Percentiles rank a stretch among this genome's conserved stretches.
Conservation (phyloP, 495 filamentous ascomycete species). For the Penicillium bialowiezense region DNA sequence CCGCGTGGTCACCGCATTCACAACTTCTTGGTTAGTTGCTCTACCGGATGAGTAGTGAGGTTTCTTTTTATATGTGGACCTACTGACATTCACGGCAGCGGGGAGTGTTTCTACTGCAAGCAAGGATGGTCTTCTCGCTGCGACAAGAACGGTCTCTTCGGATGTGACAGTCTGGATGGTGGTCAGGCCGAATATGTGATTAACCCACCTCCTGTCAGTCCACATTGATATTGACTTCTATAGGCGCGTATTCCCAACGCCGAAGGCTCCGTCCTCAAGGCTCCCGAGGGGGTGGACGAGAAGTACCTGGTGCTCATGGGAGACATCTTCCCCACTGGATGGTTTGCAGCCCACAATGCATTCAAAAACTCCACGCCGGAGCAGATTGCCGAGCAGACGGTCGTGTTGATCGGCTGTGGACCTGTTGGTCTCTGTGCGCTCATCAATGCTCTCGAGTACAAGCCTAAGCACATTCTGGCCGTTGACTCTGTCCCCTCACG, state of each 20-base stretch:
- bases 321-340: slow-evolving; percentile 73
- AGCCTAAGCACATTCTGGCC: slow-evolving; percentile 78
- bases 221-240: neutral
- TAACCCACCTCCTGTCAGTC: neutral
- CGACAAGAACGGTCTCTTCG: slow-evolving; percentile 70
- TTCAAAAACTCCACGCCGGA: slow-evolving; percentile 63
- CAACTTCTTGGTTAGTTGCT: slow-evolving; percentile 70
- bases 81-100: too few relatives aligned
- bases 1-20: slow-evolving; percentile 79
- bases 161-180: slow-evolving; percentile 71
- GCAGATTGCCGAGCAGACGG: slow-evolving; percentile 65
- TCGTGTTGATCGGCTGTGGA: slow-evolving; percentile 85
- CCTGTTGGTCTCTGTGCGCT: slow-evolving; percentile 87
- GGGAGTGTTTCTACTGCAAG: slow-evolving; percentile 87
- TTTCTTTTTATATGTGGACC: too few relatives aligned
- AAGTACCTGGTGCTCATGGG: slow-evolving; percentile 71
- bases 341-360: slow-evolving; percentile 81
- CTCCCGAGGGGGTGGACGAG: slow-evolving; percentile 72
- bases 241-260: slow-evolving; percentile 78
- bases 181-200: slow-evolving; percentile 82
- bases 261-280: slow-evolving; percentile 75
- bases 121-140: slow-evolving; percentile 82
- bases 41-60: too few relatives aligned
- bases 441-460: slow-evolving; percentile 75
- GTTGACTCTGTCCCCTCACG: slow-evolving; percentile 80